These are phyloP conservation scores for Emiliania huxleyi DNA, from an alignment of 78 protist species.

Conservation along the genomic window DNA sequence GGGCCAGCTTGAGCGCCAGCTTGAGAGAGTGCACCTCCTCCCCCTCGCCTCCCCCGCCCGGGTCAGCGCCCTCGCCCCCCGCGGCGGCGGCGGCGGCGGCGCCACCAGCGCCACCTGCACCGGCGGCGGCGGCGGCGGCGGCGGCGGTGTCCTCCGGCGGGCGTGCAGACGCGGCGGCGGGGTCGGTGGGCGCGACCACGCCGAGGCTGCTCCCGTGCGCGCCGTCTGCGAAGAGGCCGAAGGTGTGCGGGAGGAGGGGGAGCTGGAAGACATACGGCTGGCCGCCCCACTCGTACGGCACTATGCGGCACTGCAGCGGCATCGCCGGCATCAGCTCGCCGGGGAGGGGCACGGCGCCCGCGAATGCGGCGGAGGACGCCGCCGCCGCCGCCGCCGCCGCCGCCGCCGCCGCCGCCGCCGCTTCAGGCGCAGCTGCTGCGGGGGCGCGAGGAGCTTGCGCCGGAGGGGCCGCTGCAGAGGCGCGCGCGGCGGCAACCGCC, in stretches of 20 bases:
- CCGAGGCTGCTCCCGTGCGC: background rate
- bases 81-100: background rate
- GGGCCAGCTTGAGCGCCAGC: background rate
- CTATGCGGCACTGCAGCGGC: background rate
- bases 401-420: too few relatives aligned
- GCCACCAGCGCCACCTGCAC: background rate
- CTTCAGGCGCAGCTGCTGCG: too few relatives aligned
- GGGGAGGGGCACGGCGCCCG: background rate
- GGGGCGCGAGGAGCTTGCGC: too few relatives aligned
- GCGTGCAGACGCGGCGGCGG: background rate
- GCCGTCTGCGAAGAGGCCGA: background rate
- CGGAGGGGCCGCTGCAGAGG: too few relatives aligned
- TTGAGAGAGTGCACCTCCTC: background rate
- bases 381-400: background rate
- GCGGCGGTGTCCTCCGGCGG: background rate
- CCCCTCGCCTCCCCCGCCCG: background rate
- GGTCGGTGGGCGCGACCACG: background rate
- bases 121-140: background rate
- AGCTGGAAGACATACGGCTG: background rate
- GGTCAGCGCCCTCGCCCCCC: background rate
- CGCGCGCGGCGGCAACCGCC: too few relatives aligned
- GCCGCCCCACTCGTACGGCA: background rate
- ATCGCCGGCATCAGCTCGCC: background rate
- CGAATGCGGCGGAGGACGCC: background rate
- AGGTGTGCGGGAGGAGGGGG: background rate